These are phyloP conservation scores for Rhododendron vialii DNA, from an alignment of 148 eudicot genomes.

Conservation along the genomic window DNA sequence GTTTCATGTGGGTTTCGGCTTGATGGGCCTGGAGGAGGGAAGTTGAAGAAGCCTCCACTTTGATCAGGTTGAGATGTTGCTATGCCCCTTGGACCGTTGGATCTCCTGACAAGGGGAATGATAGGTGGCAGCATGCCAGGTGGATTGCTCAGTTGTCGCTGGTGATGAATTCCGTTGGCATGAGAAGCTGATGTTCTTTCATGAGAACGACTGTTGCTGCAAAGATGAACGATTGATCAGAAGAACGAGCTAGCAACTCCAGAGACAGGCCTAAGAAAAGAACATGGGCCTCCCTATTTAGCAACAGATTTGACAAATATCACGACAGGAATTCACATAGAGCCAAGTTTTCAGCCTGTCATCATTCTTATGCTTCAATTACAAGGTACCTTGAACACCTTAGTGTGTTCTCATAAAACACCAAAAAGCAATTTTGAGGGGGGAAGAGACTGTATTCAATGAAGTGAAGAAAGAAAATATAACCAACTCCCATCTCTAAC, in stretches of 20 bases:
- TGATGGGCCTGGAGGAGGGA: slow-evolving; percentile 17
- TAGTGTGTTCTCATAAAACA: neutral
- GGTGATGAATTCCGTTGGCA: slow-evolving; percentile 15
- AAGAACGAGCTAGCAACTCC: neutral
- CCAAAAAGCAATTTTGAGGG: neutral
- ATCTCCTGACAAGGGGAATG: slow-evolving; percentile 20
- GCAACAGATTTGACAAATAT: neutral
- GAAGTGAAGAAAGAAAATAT: neutral
- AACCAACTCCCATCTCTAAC: neutral
- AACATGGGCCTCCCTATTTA: neutral
- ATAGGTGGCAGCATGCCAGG: slow-evolving; percentile 11
- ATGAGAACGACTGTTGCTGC: slow-evolving; percentile 11
- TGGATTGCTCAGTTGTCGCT: slow-evolving; percentile 17
- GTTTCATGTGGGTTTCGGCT: slow-evolving; percentile 14
- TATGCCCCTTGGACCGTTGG: slow-evolving; percentile 23
- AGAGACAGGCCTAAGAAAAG: neutral
- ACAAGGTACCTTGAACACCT: neutral
- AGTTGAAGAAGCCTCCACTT: slow-evolving; percentile 16
- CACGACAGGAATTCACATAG: neutral
- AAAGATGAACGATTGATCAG: slow-evolving; percentile 5
- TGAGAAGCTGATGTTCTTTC: slow-evolving; percentile 24
- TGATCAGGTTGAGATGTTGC: slow-evolving; percentile 17
- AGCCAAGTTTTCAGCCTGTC: neutral
- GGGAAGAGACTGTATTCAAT: neutral
- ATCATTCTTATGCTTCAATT: neutral